Base-by-base conservation (phyloP, 352 stramenopile genomes). In the Achlya hypogyna region DNA sequence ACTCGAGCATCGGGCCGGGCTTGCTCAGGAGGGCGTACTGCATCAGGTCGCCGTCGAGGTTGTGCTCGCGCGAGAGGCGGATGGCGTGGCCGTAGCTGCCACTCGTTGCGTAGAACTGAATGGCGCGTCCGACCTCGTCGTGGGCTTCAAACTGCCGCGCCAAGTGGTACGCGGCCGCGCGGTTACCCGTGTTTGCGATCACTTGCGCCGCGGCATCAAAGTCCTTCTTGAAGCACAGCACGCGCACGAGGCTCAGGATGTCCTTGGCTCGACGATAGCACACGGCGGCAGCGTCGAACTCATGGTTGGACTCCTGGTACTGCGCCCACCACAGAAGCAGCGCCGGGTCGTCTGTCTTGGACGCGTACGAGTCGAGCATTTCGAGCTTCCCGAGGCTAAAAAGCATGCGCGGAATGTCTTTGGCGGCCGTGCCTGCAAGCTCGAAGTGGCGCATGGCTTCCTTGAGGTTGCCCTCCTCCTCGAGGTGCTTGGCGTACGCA, bases 71-170 rank as follows among this genome's bases (percentile, higher is more conserved):
- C 0, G 91, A 90, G 23, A 98, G 71, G 5, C 93, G 85, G 62
- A 98, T 97, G 1, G 94, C 93, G 71, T 98, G 93, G 65, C 96
- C 96, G 77, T 97, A 98, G 62, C 91, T 91, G 4, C 84, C 82
- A 14, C 86, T 89, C 14, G 75, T 78, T 0, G 82, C 87, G 69
- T 95, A 98, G 63, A 97, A 97, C 60, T 92, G 81, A 20, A 98
- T 96, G 0, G 95, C 94, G 38, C 89, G 87, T 20, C 78, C 75
- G 31, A 89, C 78, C 22, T 97, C 85, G 23, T 86, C 87, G 47
- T 81, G 75, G 1, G 75, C 74, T 69, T 97, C 89, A 49, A 96
- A 89, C 63, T 97, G 87, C 14, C 88, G 75, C 28, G 88, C 90
- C 10, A 97, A 74, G 68, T 96, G 86, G 65, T 94, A 96, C 10